Evolutionary conservation across 306 rosid genomes (phyloP), one percentile per base, ranked within the genome.

Genomic region (Erythrophleum fordii): DNA sequence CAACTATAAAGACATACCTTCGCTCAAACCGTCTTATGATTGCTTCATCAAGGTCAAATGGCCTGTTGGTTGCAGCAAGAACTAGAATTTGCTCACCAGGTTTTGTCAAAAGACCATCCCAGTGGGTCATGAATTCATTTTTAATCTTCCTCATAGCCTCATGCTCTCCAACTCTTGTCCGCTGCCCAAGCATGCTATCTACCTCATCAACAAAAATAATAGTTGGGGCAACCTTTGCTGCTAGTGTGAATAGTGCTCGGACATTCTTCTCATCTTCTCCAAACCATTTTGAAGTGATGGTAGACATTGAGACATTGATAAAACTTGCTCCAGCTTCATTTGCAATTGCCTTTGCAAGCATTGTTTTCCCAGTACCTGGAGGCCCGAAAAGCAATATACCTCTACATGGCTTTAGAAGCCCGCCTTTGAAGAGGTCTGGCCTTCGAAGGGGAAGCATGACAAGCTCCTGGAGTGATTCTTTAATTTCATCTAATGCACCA

Each of bases 1-100:
- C 8, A 59, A 25, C 37, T 20, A 59, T 5, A 26, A 61, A 28
- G 68, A 64, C 45, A 25, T 82, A 91, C 97, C 97, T 91, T 76
- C 94, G 91, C 76, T 92, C 92, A 29, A 91, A 92, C 68, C 97
- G 91, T 82, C 97, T 84, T 65, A 92, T 91, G 81, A 93, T 87
- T 51, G 97, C 97, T 83, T 93, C 97, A 87, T 93, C 97, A 69
- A 93, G 96, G 83, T 88, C 94, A 84, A 93, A 91, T 69, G 97
- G 97, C 82, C 95, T 88, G 82, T 93, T 93, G 76, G 97, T 93
- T 18, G 97, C 97, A 37, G 91, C 97, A 31, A 93, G 97, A 81
- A 91, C 97, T 73, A 88, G 88, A 82, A 91, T 84, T 11, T 68
- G 87, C 73, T 88, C 90, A 7, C 87, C 88, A 3, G 92, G 59